Base-by-base conservation (phyloP, 352 stramenopile genomes). In the Phytophthora colocasiae region DNA sequence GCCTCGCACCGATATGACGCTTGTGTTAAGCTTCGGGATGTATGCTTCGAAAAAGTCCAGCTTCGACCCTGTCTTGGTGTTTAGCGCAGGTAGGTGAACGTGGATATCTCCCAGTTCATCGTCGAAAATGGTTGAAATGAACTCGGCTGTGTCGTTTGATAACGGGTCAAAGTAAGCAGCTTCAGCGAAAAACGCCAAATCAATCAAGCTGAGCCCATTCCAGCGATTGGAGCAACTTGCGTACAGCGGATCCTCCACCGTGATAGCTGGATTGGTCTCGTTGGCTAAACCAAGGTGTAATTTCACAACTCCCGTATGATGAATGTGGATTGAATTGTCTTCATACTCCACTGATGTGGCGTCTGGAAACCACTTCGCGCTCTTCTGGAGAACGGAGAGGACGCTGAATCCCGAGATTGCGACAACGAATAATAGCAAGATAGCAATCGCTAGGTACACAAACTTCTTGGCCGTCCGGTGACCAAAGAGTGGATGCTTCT, bases 81-180 rank as follows among this genome's bases (percentile, higher is more conserved):
- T 93, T 27, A 90, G 73, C 24, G 75, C 75, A 14, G 87, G 87
- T 9, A 93, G 67, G 6, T 84, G 72, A 50, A 96, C 74, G 46
- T 87, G 62, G 7, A 90, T 66, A 6, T 64, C 69, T 19, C 70
- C 72, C 6, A 90, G 57, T 17, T 80, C 63, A 10, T 73, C 58
- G 9, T 68, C 70, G 49, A 94, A 92, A 39, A 94, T 82, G 2
- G 75, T 83, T n/a, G 75, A 75, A 39, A 96, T 76, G 50, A 93
- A 96, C 34, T 80, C 36, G 2, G 71, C 56, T 0, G 85, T 88
- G 45, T 94, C 84, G 32, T 86, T 81, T n/a, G 89, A 93, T n/a
- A 88, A 50, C 4, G 89, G 89, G 41, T 97, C 77, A 47, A 97
- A 96, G 66, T 97, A 97, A 22, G 89, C 87, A 11, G 91, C 87